phyloP scores from a whole-genome alignment of 177 flowering plant genomes.

The Vitis hybrid region DNA sequence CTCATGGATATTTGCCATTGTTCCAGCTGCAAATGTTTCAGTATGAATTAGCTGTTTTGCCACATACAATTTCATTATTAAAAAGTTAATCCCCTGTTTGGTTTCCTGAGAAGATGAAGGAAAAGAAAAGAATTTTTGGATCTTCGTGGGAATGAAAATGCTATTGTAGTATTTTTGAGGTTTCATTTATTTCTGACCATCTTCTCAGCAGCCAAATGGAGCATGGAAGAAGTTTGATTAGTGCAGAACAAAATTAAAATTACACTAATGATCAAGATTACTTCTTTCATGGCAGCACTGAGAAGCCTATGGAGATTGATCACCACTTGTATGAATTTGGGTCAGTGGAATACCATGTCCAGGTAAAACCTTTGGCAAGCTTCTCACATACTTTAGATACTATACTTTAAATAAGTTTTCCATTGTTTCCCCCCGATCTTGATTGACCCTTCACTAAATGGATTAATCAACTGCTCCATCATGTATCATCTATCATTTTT shows the following conservation, averaged over 20 bases:
- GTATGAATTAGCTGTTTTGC: not conserved
- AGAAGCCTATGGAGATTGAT: constrained; percentile 59
- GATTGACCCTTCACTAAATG: too few relatives aligned
- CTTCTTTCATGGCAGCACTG: constrained; percentile 40
- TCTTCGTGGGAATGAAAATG: not conserved
- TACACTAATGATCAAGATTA: not conserved
- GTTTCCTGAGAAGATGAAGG: not conserved
- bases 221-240: not conserved
- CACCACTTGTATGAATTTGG: constrained; percentile 81
- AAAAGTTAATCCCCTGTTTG: not conserved
- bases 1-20: not conserved
- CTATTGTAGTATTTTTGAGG: not conserved
- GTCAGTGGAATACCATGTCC: constrained; percentile 70
- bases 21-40: not conserved
- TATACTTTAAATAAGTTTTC: too few relatives aligned
- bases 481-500: too few relatives aligned
- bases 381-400: not conserved
- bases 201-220: not conserved
- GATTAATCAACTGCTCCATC: too few relatives aligned
- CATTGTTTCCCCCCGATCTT: too few relatives aligned
- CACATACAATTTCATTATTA: not conserved
- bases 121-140: not conserved
- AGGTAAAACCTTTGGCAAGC: constrained; percentile 40
- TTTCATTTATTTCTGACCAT: not conserved
- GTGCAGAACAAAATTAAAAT: not conserved